phyloP scores from a whole-genome alignment of 768 basidiomycete species.

The Pholiota molesta region DNA sequence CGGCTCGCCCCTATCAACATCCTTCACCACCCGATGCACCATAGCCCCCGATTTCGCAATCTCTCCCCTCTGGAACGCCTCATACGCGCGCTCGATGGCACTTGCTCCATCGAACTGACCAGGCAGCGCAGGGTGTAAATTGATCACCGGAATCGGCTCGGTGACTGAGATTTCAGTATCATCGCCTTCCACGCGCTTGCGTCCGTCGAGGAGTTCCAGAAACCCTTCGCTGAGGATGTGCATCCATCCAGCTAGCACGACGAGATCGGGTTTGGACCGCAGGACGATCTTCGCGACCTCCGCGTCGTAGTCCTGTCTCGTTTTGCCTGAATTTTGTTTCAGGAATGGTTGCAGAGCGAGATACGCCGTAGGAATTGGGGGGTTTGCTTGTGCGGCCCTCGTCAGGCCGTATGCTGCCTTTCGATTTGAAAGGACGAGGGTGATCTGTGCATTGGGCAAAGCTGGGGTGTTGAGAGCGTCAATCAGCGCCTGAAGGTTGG shows the following conservation, averaged over 20 bases:
- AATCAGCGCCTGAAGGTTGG: conserved; percentile 95
- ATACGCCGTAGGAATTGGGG: conserved; percentile 81
- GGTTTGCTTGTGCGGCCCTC: conserved; percentile 70
- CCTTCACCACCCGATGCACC: conserved; percentile 92
- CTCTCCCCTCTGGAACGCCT: conserved; percentile 85
- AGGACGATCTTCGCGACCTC: conserved; percentile 76
- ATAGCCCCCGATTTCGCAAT: conserved; percentile 81
- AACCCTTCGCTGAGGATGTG: conserved; percentile 88
- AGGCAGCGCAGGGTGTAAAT: conserved; percentile 94
- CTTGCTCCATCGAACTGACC: conserved; percentile 96
- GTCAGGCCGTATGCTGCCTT: conserved; percentile 88
- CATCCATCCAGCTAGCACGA: conserved; percentile 99
- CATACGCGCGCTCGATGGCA: conserved; percentile 87
- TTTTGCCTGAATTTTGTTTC: conserved; percentile 70
- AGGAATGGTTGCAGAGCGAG: conserved; percentile 86
- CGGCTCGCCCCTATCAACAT: conserved; percentile 92
- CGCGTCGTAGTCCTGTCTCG: conserved; percentile 82
- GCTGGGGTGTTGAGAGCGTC: conserved; percentile 78
- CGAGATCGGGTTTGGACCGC: conserved; percentile 70
- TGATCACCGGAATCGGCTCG: conserved; percentile 78
- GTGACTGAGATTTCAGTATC: conserved; percentile 31
- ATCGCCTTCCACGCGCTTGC: conserved; percentile 35
- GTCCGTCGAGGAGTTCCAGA: conserved; percentile 63
- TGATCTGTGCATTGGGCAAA: conserved; percentile 73
- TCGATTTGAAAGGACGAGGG: conserved; percentile 88